These are phyloP conservation scores for Beauveria rudraprayagi DNA, from an alignment of 2,329 filamentous ascomycete species.

Conservation along the genomic window DNA sequence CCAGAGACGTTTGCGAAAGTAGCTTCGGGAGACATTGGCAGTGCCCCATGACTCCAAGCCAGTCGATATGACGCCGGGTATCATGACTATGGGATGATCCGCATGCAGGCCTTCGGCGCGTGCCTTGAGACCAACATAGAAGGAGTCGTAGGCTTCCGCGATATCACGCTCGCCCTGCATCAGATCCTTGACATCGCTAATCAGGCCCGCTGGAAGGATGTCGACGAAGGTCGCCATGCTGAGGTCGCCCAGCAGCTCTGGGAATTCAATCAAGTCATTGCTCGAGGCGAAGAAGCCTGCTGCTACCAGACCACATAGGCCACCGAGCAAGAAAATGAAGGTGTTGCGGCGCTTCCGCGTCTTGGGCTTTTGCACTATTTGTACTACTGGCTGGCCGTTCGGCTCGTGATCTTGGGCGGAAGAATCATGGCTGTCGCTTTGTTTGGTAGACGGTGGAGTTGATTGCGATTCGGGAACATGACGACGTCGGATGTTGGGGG, in stretches of 20 bases:
- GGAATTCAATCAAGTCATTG: constrained; percentile 82
- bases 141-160: constrained; percentile 85
- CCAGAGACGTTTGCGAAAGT: constrained; percentile 93
- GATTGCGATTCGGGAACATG: not conserved
- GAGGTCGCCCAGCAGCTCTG: constrained; percentile 54
- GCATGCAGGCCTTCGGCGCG: constrained; percentile 72
- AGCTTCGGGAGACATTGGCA: constrained; percentile 71
- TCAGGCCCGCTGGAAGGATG: constrained; percentile 75
- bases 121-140: constrained; percentile 80
- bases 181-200: constrained; percentile 79
- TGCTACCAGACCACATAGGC: constrained; percentile 80
- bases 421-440: not conserved
- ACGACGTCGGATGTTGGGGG: constrained; percentile 5
- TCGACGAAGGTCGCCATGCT: constrained; percentile 84
- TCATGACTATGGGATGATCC: constrained; percentile 88
- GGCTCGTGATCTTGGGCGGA: not conserved
- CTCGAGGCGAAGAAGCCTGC: constrained; percentile 85
- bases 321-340: constrained; percentile 80
- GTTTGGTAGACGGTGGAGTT: not conserved
- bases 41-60: constrained; percentile 97
- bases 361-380: constrained; percentile 39
- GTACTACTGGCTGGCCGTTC: constrained; percentile 25
- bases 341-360: constrained; percentile 66
- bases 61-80: constrained; percentile 94
- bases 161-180: constrained; percentile 77